Evolutionary conservation across 2,329 filamentous ascomycete genomes (phyloP).

Genomic region (Pseudophaeomoniella oleicola): DNA sequence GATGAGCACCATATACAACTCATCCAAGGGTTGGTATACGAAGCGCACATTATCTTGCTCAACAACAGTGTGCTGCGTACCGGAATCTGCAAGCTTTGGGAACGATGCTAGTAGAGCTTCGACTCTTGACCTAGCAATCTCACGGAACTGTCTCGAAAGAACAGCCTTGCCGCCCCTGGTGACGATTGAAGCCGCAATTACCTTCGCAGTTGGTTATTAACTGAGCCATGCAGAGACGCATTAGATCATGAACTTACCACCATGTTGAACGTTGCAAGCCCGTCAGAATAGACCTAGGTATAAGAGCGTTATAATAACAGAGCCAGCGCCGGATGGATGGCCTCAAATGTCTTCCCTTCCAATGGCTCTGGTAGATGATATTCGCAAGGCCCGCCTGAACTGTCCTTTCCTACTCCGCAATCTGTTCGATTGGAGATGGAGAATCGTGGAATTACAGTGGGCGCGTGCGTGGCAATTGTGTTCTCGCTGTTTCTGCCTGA

Average conservation of each 20-base stretch:
- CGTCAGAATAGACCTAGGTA: no score
- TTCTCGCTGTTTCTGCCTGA: no score
- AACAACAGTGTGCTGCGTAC: slow-evolving; percentile 93
- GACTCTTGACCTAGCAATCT: slow-evolving; percentile 92
- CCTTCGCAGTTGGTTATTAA: no score
- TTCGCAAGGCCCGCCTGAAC: no score
- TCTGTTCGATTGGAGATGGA: background rate
- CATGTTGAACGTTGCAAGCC: no score
- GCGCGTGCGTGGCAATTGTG: background rate
- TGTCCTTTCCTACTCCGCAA: background rate
- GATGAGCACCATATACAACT: slow-evolving; percentile 98
- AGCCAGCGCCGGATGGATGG: no score
- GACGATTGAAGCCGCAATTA: slow-evolving; percentile 97
- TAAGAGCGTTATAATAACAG: no score
- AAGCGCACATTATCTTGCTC: slow-evolving; percentile 99
- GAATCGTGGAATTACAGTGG: background rate
- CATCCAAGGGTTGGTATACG: slow-evolving; percentile 96
- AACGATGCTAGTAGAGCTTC: slow-evolving; percentile 94
- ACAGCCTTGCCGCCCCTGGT: slow-evolving; percentile 97
- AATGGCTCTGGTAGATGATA: no score
- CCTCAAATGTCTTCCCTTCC: no score
- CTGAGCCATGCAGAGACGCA: no score
- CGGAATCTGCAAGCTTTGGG: slow-evolving; percentile 89
- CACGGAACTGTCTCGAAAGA: slow-evolving; percentile 91
- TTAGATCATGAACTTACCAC: background rate